Percentiles rank a stretch among this genome's conserved stretches.
phyloP scores from a whole-genome alignment of 2,329 filamentous ascomycete genomes.

The Didymella keratinophila region DNA sequence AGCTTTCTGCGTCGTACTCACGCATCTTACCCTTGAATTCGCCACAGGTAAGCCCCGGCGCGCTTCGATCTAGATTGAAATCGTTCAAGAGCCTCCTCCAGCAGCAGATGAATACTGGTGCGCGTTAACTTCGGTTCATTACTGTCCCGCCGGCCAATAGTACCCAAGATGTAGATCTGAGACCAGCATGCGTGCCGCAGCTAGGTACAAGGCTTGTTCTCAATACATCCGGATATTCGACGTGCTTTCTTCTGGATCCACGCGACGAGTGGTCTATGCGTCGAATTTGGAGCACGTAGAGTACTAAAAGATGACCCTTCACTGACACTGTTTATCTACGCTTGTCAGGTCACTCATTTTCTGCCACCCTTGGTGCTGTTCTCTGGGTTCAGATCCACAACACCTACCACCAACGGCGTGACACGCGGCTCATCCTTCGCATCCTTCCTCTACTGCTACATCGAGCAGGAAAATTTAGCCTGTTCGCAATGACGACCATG shows the following conservation, averaged over 20 bases:
- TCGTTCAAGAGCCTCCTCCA: constrained; percentile 36
- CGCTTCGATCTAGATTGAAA: constrained; percentile 42
- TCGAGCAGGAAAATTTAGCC: constrained; percentile 28
- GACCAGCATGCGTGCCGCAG: constrained; percentile 42
- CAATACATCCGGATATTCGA: constrained; percentile 51
- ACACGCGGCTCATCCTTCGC: constrained; percentile 38
- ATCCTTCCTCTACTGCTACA: constrained; percentile 28
- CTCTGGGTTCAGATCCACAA: constrained; percentile 3
- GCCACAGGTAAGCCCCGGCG: constrained; percentile 39
- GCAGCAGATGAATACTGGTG: constrained; percentile 33
- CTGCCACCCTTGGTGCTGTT: constrained; percentile 19
- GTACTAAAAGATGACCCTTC: constrained; percentile 51
- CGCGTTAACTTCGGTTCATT: constrained; percentile 45
- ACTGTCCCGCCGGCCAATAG: constrained; percentile 44
- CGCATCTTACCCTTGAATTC: constrained; percentile 32
- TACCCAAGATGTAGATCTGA: constrained; percentile 36
- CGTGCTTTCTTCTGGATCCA: constrained; percentile 35
- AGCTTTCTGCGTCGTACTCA: constrained; percentile 25
- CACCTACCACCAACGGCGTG: constrained; percentile 31
- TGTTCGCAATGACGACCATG: constrained; percentile 44
- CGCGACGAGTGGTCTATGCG: constrained; percentile 39
- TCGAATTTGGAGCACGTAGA: constrained; percentile 36
- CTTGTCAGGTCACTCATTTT: constrained; percentile 25
- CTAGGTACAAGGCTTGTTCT: constrained; percentile 49
- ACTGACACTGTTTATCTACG: constrained; percentile 33